Percentiles rank a stretch among this genome's conserved stretches.
These are phyloP conservation scores for Flaveria sonorensis DNA, from an alignment of 129 eudicot species.

Conservation along the genomic window DNA sequence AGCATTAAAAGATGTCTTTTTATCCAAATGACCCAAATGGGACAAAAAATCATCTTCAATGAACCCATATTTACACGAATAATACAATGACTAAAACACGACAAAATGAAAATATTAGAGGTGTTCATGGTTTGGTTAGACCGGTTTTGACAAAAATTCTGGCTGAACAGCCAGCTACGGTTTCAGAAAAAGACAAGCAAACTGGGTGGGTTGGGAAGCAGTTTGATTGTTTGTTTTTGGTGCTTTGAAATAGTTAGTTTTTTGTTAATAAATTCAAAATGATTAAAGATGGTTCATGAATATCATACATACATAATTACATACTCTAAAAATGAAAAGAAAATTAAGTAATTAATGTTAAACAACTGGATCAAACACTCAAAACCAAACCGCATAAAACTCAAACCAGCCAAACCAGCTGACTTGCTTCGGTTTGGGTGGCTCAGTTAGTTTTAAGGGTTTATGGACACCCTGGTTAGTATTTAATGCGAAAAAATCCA, in stretches of 20 bases:
- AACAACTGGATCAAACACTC: background rate
- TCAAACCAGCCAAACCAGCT: background rate
- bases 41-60: background rate
- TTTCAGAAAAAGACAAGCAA: no score
- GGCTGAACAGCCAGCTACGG: no score
- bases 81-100: background rate
- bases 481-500: no score
- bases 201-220: no score
- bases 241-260: background rate
- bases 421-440: no score
- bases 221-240: no score
- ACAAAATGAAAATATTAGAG: background rate
- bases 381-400: background rate
- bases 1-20: background rate
- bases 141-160: no score
- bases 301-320: background rate
- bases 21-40: background rate
- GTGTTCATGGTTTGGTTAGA: background rate
- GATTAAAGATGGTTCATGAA: background rate
- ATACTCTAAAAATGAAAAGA: background rate
- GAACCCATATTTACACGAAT: background rate
- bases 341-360: background rate
- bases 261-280: background rate
- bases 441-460: background rate
- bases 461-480: no score